phyloP scores from a whole-genome alignment of 768 basidiomycete species.

The Hemileccinum impolitum region DNA sequence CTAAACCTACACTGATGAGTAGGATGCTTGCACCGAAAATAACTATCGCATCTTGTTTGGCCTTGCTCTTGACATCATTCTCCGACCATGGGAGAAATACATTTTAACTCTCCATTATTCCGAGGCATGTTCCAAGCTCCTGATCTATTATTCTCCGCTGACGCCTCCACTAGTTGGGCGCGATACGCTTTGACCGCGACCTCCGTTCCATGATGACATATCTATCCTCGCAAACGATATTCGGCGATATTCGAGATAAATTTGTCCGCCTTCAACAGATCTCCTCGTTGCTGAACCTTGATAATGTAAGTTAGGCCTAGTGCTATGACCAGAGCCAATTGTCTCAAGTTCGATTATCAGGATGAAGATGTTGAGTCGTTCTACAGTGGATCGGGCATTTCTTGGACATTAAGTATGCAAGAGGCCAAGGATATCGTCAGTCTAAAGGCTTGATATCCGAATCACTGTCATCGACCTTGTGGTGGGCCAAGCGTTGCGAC shows the following conservation, averaged over 20 bases:
- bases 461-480: no score
- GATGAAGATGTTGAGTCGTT: conserved; percentile 95
- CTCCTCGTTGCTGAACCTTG: conserved; percentile 86
- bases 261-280: conserved; percentile 92
- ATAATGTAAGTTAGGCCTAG: conserved; percentile 45
- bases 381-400: conserved; percentile 88
- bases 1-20: conserved; percentile 3
- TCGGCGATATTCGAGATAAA: conserved; percentile 90
- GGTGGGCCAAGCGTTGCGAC: background rate
- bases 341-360: conserved; percentile 36
- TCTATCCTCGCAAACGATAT: conserved; percentile 83
- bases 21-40: conserved; percentile 85
- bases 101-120: conserved; percentile 78
- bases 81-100: conserved; percentile 95
- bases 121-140: conserved; percentile 52
- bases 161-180: conserved; percentile 66
- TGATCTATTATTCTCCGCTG: background rate
- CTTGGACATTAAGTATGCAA: conserved; percentile 76
- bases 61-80: conserved; percentile 79
- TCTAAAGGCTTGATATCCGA: conserved; percentile 42
- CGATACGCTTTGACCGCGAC: conserved; percentile 93
- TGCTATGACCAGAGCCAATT: background rate
- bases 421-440: conserved; percentile 71
- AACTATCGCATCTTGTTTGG: conserved; percentile 88
- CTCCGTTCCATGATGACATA: conserved; percentile 79